phyloP scores from a whole-genome alignment of 768 basidiomycete genomes.

The Amanita rubescens region DNA sequence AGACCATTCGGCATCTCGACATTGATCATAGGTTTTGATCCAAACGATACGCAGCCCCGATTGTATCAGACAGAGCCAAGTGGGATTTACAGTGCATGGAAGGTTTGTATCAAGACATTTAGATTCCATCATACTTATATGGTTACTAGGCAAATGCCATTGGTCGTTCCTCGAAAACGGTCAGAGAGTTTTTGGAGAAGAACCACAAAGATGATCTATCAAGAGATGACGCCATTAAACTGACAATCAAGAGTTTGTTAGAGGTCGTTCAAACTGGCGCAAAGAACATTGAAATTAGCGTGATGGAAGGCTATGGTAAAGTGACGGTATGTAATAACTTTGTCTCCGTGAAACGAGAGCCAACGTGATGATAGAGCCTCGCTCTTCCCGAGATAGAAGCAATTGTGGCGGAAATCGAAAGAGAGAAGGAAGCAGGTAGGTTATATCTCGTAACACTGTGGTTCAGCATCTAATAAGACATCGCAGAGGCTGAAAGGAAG shows the following conservation, averaged over 20 bases:
- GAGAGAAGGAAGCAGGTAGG: slow-evolving; percentile 92
- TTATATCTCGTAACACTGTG: too few species aligned
- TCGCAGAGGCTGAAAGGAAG: slow-evolving; percentile 89
- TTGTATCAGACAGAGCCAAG: slow-evolving; percentile 97
- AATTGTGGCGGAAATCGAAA: slow-evolving; percentile 89
- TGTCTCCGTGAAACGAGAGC: neutral
- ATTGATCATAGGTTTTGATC: slow-evolving; percentile 95
- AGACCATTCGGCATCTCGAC: slow-evolving; percentile 98
- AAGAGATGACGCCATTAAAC: slow-evolving; percentile 86
- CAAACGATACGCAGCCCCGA: slow-evolving; percentile 78
- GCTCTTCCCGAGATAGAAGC: slow-evolving; percentile 83
- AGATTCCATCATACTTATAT: neutral
- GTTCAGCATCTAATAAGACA: neutral
- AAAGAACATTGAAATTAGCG: slow-evolving; percentile 98
- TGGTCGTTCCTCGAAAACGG: slow-evolving; percentile 96
- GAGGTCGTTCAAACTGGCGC: slow-evolving; percentile 99
- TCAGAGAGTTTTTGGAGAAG: slow-evolving; percentile 97
- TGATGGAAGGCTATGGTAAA: slow-evolving; percentile 94
- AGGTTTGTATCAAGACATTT: slow-evolving; percentile 42
- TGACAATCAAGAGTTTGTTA: slow-evolving; percentile 90
- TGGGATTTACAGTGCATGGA: slow-evolving; percentile 98
- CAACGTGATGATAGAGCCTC: slow-evolving; percentile 52
- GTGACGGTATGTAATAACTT: slow-evolving; percentile 55
- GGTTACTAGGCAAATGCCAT: slow-evolving; percentile 91
- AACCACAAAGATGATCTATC: slow-evolving; percentile 90